These are phyloP conservation scores for Paxillus rubicundulus DNA, from an alignment of 768 basidiomycete species.

Conservation along the genomic window DNA sequence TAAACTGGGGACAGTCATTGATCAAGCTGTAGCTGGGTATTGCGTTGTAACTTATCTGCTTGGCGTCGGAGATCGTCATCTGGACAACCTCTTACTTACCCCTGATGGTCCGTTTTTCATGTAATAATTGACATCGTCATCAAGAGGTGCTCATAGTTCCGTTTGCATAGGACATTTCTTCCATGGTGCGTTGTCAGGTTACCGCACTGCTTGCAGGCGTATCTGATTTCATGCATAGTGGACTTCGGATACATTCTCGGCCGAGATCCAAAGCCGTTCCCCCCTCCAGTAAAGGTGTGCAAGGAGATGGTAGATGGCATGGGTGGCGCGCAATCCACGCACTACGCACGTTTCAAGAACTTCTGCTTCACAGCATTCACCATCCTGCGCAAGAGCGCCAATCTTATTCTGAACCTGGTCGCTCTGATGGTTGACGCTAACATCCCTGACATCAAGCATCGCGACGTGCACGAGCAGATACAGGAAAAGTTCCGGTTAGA, in stretches of 20 bases:
- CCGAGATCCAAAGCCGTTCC: constrained; percentile 95
- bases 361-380: constrained; percentile 98
- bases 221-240: constrained; percentile 47
- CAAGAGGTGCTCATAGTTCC: constrained; percentile 1
- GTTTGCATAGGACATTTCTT: constrained; percentile 78
- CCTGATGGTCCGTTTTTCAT: constrained; percentile 67
- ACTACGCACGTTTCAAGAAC: constrained; percentile 94
- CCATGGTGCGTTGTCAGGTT: constrained; percentile 61
- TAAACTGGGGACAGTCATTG: constrained; percentile 5
- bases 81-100: constrained; percentile 90
- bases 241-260: constrained; percentile 99
- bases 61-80: constrained; percentile 94
- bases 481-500: constrained; percentile 97
- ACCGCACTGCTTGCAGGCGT: neutral
- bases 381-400: constrained; percentile 93
- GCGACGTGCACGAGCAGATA: constrained; percentile 83
- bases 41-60: constrained; percentile 96
- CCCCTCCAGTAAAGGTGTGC: constrained; percentile 97
- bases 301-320: constrained; percentile 99
- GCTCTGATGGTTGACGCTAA: constrained; percentile 97
- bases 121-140: neutral
- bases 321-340: constrained; percentile 95
- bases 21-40: constrained; percentile 73
- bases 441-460: constrained; percentile 94
- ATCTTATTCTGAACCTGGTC: constrained; percentile 94